Conservation (phyloP, 2,329 filamentous ascomycete genomes). For the Cryphonectria parasitica region DNA sequence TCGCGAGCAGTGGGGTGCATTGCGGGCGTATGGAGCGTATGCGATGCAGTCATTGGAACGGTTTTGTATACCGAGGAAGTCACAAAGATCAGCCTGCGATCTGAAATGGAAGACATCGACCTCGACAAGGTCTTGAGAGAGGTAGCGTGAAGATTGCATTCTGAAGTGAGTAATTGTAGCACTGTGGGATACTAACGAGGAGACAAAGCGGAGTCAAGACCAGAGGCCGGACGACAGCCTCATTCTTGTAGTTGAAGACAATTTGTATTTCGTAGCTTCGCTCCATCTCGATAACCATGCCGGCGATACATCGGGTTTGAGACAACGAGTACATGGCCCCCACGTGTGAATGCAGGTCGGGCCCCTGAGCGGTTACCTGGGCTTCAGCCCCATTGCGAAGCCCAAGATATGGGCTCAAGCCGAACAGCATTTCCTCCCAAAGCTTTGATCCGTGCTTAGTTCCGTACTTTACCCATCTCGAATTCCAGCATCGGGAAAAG, state of each 20-base stretch:
- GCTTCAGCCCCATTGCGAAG: not conserved
- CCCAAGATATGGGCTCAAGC: not conserved
- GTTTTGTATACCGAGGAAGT: slow-evolving; percentile 5
- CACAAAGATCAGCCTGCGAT: not conserved
- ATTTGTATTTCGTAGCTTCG: not conserved
- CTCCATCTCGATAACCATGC: not conserved
- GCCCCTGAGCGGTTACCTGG: not conserved
- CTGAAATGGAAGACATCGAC: slow-evolving; percentile 6
- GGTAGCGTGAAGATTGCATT: slow-evolving; percentile 1
- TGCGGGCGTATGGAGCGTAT: not conserved
- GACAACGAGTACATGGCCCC: not conserved
- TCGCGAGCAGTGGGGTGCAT: slow-evolving; percentile 8
- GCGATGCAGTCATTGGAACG: slow-evolving; percentile 6
- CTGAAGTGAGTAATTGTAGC: not conserved
- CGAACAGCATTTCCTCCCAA: not conserved
- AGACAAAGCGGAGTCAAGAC: not conserved
- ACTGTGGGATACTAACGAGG: not conserved
- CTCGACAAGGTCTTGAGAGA: not conserved
- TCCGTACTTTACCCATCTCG: not conserved
- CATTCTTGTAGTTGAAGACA: not conserved
- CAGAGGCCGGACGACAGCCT: not conserved
- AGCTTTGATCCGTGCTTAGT: no score
- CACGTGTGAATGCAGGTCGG: not conserved
- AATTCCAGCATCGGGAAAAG: not conserved
- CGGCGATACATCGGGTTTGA: not conserved